phyloP scores from a whole-genome alignment of 495 filamentous ascomycete genomes.

The Thozetella sp. region DNA sequence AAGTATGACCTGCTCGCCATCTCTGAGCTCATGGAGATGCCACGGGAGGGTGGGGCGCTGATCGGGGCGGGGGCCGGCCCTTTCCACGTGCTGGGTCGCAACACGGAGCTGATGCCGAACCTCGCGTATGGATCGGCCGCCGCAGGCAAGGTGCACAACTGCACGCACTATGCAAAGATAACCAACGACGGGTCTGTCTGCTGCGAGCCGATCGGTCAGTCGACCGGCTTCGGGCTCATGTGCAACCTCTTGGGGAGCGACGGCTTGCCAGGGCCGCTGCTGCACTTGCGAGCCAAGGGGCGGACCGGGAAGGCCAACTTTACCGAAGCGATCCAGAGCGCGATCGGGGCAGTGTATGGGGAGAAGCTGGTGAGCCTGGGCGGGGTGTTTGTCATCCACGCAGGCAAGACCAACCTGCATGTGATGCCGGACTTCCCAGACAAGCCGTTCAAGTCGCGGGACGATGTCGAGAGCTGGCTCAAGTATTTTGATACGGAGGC shows the following conservation, averaged over 20 bases:
- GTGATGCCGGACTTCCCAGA: slow-evolving; percentile 46
- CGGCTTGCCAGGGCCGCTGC: slow-evolving; percentile 28
- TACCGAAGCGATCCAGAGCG: slow-evolving; percentile 30
- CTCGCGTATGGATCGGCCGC: slow-evolving; percentile 18
- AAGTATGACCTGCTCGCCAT: slow-evolving; percentile 32
- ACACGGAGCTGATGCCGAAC: slow-evolving; percentile 40
- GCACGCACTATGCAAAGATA: slow-evolving; percentile 15
- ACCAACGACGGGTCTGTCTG: slow-evolving; percentile 13
- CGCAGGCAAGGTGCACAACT: slow-evolving; percentile 5
- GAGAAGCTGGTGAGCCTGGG: slow-evolving; percentile 33
- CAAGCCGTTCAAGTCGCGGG: slow-evolving; percentile 25
- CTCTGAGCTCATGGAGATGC: slow-evolving; percentile 33
- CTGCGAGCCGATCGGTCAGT: slow-evolving; percentile 14
- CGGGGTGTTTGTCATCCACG: slow-evolving; percentile 35
- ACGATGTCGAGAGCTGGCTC: slow-evolving; percentile 32
- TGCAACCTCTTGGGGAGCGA: slow-evolving; percentile 35
- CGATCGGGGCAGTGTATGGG: slow-evolving; percentile 24
- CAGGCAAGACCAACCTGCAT: slow-evolving; percentile 34
- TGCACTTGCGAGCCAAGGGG: slow-evolving; percentile 28
- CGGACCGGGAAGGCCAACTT: slow-evolving; percentile 30
- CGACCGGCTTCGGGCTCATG: slow-evolving; percentile 38
- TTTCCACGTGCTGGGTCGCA: slow-evolving; percentile 38
- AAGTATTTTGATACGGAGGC: slow-evolving; percentile 33
- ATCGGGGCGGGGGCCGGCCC: slow-evolving; percentile 38
- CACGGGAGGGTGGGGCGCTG: slow-evolving; percentile 21